A percentile compares a stretch with the other conserved stretches of the same genome.
These are phyloP conservation scores for Ascomycota sp. DNA, from an alignment of 2,329 filamentous ascomycete species.

Conservation along the genomic window DNA sequence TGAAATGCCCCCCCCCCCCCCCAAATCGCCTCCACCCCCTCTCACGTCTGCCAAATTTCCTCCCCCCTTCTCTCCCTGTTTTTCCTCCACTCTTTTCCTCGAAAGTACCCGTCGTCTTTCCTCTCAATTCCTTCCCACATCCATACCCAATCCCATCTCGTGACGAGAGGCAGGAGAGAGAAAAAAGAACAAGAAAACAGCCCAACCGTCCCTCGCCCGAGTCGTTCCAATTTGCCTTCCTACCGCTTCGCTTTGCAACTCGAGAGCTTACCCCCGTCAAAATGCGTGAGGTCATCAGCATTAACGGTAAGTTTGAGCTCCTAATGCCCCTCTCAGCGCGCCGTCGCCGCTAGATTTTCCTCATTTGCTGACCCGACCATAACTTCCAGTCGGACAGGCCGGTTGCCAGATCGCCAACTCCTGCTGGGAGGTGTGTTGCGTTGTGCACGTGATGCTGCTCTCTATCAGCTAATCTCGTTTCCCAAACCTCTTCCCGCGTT, in stretches of 20 bases:
- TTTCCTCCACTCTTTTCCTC: slow-evolving; percentile 13
- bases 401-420: slow-evolving; percentile 99
- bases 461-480: not conserved
- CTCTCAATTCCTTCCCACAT: slow-evolving; percentile 6
- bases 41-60: slow-evolving; percentile 23
- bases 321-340: slow-evolving; percentile 8
- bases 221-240: slow-evolving; percentile 5
- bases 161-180: slow-evolving; percentile 2
- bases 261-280: slow-evolving; percentile 20
- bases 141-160: slow-evolving; percentile 3
- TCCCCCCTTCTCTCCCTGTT: slow-evolving; percentile 5
- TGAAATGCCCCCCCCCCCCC: slow-evolving; percentile 7
- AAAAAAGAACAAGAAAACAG: slow-evolving; percentile 3
- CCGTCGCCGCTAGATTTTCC: slow-evolving; percentile 1
- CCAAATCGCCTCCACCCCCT: no score
- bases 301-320: slow-evolving; percentile 65
- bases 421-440: slow-evolving; percentile 88
- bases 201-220: no score
- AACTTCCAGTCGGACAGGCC: slow-evolving; percentile 76
- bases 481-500: slow-evolving; percentile 4
- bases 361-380: slow-evolving; percentile 29
- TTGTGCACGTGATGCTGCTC: not conserved
- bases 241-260: slow-evolving; percentile 5
- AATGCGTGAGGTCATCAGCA: slow-evolving; percentile 98
- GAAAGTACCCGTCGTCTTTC: slow-evolving; percentile 7